Evolutionary conservation across 306 rosid species (phyloP).

Genomic region (Cotoneaster glaucophyllus): DNA sequence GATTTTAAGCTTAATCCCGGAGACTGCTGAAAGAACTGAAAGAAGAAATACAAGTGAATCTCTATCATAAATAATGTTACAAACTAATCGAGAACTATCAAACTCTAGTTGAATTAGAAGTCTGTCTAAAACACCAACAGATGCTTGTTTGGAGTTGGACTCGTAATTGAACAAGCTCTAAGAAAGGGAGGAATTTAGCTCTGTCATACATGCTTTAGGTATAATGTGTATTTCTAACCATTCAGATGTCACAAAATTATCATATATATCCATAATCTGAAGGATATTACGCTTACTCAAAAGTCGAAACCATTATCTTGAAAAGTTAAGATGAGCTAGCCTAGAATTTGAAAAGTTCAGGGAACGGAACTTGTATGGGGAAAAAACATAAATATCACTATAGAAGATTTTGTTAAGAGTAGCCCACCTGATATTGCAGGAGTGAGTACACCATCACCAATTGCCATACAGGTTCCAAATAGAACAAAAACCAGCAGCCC

Average conservation of each 20-base stretch:
- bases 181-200: no score
- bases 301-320: background rate
- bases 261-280: background rate
- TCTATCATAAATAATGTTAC: background rate
- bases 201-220: background rate
- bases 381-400: conserved; percentile 18
- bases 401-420: conserved; percentile 22
- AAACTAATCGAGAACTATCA: no score
- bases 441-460: conserved; percentile 75
- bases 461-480: conserved; percentile 68
- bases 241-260: background rate
- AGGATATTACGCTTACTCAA: background rate
- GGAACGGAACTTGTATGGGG: conserved; percentile 24
- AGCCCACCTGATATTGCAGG: conserved; percentile 80
- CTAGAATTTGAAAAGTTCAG: conserved; percentile 12
- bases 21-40: conserved; percentile 91
- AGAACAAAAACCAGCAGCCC: conserved; percentile 61
- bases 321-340: conserved; percentile 9
- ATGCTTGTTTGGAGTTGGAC: background rate
- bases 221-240: background rate
- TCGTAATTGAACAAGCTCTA: background rate
- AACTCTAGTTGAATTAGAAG: background rate
- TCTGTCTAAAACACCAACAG: background rate
- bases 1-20: conserved; percentile 66
- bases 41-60: conserved; percentile 24